Base-by-base conservation (phyloP, 306 rosid genomes). In the Citrullus colocynthis region DNA sequence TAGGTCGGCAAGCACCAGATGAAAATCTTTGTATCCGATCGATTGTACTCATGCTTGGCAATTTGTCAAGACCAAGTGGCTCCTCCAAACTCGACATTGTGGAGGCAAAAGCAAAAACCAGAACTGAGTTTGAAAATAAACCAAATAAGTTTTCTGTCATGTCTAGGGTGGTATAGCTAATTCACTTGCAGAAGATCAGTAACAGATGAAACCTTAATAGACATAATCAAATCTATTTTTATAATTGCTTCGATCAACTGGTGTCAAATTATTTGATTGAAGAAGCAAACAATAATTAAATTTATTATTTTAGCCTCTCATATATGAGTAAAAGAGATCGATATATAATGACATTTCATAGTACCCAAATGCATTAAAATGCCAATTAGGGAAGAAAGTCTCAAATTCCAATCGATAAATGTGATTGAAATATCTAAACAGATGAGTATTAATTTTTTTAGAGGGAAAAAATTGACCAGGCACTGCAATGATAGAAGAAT, bases 71-170 rank as follows among this genome's bases (percentile, higher is more conserved):
- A 84, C 91, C 97, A 69, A 93, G 95, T 45, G 97, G 97, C 84
- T 93, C 91, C 88, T 91, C 95, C 93, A 93, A 84, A 80, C 98
- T 93, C 32, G 98, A 93, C 98, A 93, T 93, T 74, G 78, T 84
- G 69, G 79, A 84, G 71, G 82, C 37, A 39, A 81, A 80, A 61
- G 83, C 54, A 52, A 64, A 52, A 69, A 61, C 57, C 83, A 52
- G 80, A 90, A 91, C 97, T 88, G 86, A 80, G 76, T 44, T 51
- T 77, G 71, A 48, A 39, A 60, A 39, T 14, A 70, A 78, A 64
- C 78, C 9, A 80, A 65, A 18, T 5, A 73, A 44, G 48, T 48
- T 63, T 11, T 51, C 30, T 59, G 42, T 9, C 79, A 42, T 21
- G 28, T 49, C 39, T 13, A 71, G 41, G 21, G 36, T 62, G 42